Conservation (phyloP, 1,139 yeast species). For the Pichia sp. region DNA sequence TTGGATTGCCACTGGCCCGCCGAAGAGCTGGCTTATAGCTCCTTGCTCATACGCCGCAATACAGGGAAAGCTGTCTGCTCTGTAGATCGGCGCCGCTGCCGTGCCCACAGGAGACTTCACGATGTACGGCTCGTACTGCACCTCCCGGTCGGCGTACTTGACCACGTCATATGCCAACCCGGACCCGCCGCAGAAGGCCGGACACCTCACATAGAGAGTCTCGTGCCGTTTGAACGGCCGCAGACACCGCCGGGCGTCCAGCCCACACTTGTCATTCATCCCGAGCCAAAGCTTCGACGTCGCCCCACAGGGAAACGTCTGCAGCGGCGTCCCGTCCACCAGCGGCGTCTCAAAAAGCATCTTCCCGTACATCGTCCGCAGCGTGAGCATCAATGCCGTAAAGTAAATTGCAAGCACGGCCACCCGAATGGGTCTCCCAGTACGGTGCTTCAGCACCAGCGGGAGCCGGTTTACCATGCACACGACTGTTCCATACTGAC, state of each 20-base stretch:
- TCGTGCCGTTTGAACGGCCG: conserved; percentile 35
- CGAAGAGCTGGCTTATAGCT: conserved; percentile 61
- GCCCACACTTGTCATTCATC: conserved; percentile 71
- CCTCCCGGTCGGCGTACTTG: conserved; percentile 65
- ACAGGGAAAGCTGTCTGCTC: conserved; percentile 88
- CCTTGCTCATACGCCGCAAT: conserved; percentile 92
- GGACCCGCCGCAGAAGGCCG: conserved; percentile 79
- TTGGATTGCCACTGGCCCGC: conserved; percentile 75
- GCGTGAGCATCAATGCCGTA: neutral
- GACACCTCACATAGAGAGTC: conserved; percentile 69
- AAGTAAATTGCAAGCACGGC: neutral
- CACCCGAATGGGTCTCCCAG: neutral
- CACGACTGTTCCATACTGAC: neutral
- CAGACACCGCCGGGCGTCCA: conserved; percentile 56
- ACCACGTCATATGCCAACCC: conserved; percentile 76
- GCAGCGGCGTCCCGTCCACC: conserved; percentile 22
- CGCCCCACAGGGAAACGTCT: conserved; percentile 42
- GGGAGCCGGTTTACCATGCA: neutral
- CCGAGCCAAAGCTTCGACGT: conserved; percentile 63
- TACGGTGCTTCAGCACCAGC: neutral
- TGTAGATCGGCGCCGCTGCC: conserved; percentile 44
- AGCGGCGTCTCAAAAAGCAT: conserved; percentile 33
- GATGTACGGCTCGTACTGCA: conserved; percentile 68
- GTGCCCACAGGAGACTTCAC: conserved; percentile 64
- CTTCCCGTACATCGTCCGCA: conserved; percentile 28